Evolutionary conservation across 106 monocot genomes (phyloP).

Genomic region (Alisma plantagoaquatica): DNA sequence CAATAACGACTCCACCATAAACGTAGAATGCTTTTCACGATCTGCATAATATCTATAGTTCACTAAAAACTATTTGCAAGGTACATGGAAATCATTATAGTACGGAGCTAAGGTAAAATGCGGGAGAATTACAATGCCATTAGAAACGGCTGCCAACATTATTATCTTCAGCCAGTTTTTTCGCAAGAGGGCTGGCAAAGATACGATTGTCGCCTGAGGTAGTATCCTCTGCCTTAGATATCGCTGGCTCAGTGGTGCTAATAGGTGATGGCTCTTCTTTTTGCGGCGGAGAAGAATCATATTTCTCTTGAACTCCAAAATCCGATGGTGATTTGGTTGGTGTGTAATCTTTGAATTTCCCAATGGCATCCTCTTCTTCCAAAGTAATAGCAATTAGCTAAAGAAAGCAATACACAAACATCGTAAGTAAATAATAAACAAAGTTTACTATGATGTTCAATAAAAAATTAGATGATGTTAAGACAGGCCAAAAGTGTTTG

Average conservation of each 20-base stretch:
- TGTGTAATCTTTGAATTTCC: slow-evolving; percentile 79
- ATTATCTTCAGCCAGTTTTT: slow-evolving; percentile 93
- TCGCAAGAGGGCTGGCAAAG: slow-evolving; percentile 81
- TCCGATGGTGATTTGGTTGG: slow-evolving; percentile 34
- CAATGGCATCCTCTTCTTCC: slow-evolving; percentile 79
- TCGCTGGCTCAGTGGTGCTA: slow-evolving; percentile 34
- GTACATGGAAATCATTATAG: no score
- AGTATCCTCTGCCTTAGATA: slow-evolving; percentile 27
- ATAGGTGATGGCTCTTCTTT: slow-evolving; percentile 24
- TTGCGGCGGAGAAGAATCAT: slow-evolving; percentile 30
- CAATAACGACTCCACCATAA: no score
- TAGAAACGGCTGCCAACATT: slow-evolving; percentile 38
- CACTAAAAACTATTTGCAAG: no score
- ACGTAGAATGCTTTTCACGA: no score
- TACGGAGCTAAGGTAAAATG: no score
- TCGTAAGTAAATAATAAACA: no score
- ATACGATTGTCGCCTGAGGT: slow-evolving; percentile 46
- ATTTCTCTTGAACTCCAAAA: slow-evolving; percentile 24
- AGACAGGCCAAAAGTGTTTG: no score
- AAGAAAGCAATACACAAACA: no score
- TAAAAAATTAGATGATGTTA: no score
- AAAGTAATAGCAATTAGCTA: slow-evolving; percentile 87
- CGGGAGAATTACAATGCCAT: no score
- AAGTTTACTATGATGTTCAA: no score
- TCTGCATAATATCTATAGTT: no score